Evolutionary conservation across 768 basidiomycete species (phyloP), one percentile per base, ranked within the genome.

Genomic region (Rhizopogon vesiculosus): DNA sequence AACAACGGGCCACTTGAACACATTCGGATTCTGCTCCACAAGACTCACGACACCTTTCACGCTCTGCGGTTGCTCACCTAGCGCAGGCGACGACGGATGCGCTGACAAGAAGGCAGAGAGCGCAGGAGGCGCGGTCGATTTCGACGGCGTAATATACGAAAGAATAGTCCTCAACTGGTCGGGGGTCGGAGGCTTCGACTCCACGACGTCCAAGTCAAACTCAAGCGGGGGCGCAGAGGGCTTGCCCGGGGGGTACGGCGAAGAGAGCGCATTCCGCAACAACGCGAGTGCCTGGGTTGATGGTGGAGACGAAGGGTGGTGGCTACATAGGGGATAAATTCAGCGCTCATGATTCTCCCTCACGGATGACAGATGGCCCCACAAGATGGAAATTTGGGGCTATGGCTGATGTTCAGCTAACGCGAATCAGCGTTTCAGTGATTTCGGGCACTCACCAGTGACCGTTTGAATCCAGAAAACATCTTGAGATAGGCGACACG

Each of bases 1-100:
- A 0, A 91, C 86, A 45, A 91, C 78, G 0, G 89, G 89, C 88
- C 87, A 91, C 57, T 83, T 88, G 60, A 90, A 68, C 15, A 80
- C 82, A 13, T 74, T 75, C 1, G 84, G 86, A 55, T 84, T 83
- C 67, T 75, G 73, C 43, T 71, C 61, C 0, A 76, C 87, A 9
- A 89, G 74, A 29, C 76, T 69, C 2, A 72, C 72, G 8, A 91
- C 72, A 7, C 69, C 78, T 5, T 76, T 68, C 0, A 79, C 61
- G 28, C 69, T 78, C 7, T 80, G 73, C 0, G 77, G 70, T 56
- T 63, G 66, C 12, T 72, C 72, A 2, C 67, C 69, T 18, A 70
- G 72, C 42, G 74, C 70, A 15, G 73, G 51, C 1, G 65, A 56
- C 0, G 80, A 71, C 0, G 85, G 86, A 61, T 88, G 88, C 0